Evolutionary conservation across 208 protist species (phyloP).

Genomic region (Leishmania mexicana): DNA sequence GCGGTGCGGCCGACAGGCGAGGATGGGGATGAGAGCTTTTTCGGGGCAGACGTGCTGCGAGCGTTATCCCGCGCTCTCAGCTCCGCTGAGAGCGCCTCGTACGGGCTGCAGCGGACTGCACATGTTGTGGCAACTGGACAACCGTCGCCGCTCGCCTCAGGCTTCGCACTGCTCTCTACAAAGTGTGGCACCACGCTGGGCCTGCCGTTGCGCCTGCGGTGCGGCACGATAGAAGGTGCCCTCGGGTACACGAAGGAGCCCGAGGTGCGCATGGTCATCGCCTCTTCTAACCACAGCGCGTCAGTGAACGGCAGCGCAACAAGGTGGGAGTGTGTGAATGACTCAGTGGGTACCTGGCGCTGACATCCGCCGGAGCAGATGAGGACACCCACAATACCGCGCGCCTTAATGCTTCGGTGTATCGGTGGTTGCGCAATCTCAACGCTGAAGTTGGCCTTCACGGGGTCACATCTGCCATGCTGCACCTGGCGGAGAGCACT

Average conservation of each 20-base stretch:
- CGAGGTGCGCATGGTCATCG: constrained; percentile 39
- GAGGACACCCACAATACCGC: constrained; percentile 31
- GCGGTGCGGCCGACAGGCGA: constrained; percentile 34
- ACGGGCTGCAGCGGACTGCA: not conserved
- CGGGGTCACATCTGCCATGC: constrained; percentile 43
- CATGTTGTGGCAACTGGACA: not conserved
- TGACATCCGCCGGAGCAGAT: not conserved
- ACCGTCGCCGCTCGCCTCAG: constrained; percentile 9
- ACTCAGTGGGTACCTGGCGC: not conserved
- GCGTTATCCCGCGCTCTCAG: constrained; percentile 1
- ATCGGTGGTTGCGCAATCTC: constrained; percentile 35
- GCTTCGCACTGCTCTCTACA: constrained; percentile 26
- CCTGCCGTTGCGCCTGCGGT: constrained; percentile 35
- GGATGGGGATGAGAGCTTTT: constrained; percentile 26
- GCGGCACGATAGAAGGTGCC: constrained; percentile 31
- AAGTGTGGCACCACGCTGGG: constrained; percentile 39
- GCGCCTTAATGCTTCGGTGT: constrained; percentile 29
- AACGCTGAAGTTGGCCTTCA: constrained; percentile 37
- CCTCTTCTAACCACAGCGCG: constrained; percentile 18
- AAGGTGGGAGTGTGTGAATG: not conserved
- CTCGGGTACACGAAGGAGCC: constrained; percentile 53
- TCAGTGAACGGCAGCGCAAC: constrained; percentile 9
- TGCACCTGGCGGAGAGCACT: constrained; percentile 37
- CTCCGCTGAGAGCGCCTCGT: not conserved
- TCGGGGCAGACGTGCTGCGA: constrained; percentile 1